Conservation (phyloP, 2,329 filamentous ascomycete genomes). For the Pseudophaeomoniella oleicola region DNA sequence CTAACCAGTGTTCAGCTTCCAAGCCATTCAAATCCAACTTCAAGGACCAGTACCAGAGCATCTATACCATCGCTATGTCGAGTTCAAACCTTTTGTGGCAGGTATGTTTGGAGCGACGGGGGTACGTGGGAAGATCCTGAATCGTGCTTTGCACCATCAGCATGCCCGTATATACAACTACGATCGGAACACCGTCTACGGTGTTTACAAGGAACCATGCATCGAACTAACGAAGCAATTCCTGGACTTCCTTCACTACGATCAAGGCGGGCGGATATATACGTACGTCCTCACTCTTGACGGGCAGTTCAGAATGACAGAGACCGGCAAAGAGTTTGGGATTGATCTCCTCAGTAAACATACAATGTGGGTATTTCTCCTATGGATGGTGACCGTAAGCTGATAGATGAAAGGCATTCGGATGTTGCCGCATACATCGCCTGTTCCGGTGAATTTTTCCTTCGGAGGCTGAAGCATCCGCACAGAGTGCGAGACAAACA, state of each 20-base stretch:
- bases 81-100: slow-evolving; percentile 80
- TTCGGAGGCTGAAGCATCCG: slow-evolving; percentile 50
- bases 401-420: too few relatives aligned
- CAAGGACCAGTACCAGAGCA: slow-evolving; percentile 64
- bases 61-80: slow-evolving; percentile 84
- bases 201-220: slow-evolving; percentile 51
- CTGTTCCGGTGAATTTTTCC: slow-evolving; percentile 85
- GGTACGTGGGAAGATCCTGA: slow-evolving; percentile 63
- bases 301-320: slow-evolving; percentile 75
- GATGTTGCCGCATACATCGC: slow-evolving; percentile 85
- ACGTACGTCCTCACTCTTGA: slow-evolving; percentile 88
- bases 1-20: slow-evolving; percentile 50
- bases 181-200: slow-evolving; percentile 59
- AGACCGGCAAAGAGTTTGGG: slow-evolving; percentile 89
- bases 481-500: slow-evolving; percentile 12
- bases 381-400: too few relatives aligned
- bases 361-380: too few relatives aligned
- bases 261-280: slow-evolving; percentile 72
- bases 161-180: slow-evolving; percentile 84
- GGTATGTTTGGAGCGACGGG: slow-evolving; percentile 73
- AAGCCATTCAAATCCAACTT: slow-evolving; percentile 83
- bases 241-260: slow-evolving; percentile 72
- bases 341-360: slow-evolving; percentile 90
- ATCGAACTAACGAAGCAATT: slow-evolving; percentile 64
- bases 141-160: slow-evolving; percentile 79